phyloP scores from a whole-genome alignment of 2,329 filamentous ascomycete species.

The Hymenoscyphus occultus region DNA sequence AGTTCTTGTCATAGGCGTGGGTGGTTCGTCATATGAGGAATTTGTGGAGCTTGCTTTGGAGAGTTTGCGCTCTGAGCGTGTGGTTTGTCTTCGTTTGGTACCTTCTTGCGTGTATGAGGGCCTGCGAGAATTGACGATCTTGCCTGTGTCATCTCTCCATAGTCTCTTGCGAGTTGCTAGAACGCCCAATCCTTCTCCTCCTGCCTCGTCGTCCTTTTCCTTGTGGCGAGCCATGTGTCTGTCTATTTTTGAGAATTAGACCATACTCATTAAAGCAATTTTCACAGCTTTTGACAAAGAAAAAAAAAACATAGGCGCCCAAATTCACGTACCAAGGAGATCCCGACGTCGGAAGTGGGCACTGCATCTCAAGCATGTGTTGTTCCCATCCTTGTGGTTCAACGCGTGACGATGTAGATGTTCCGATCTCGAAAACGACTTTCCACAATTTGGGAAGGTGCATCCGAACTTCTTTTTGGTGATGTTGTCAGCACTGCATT shows the following conservation, averaged over 20 bases:
- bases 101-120: constrained; percentile 35
- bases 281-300: not conserved
- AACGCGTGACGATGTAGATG: constrained; percentile 51
- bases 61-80: constrained; percentile 22
- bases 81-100: constrained; percentile 27
- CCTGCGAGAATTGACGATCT: constrained; percentile 43
- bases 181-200: constrained; percentile 44
- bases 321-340: constrained; percentile 46
- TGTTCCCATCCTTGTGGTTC: constrained; percentile 47
- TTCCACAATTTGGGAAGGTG: constrained; percentile 41
- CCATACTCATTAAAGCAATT: not conserved
- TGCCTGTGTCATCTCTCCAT: constrained; percentile 48
- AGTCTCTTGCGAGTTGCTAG: constrained; percentile 48
- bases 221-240: constrained; percentile 48
- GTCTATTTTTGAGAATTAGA: constrained; percentile 38
- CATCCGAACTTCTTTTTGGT: constrained; percentile 41
- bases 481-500: constrained; percentile 19
- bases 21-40: constrained; percentile 17
- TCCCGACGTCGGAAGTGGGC: constrained; percentile 55
- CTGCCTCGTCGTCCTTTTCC: constrained; percentile 50
- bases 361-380: constrained; percentile 52
- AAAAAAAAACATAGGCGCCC: not conserved
- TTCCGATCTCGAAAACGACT: constrained; percentile 49
- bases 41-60: constrained; percentile 15
- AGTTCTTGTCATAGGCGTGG: constrained; percentile 25